These are phyloP conservation scores for Rhizodiscina lignyota DNA, from an alignment of 495 filamentous ascomycete genomes.

Conservation along the genomic window DNA sequence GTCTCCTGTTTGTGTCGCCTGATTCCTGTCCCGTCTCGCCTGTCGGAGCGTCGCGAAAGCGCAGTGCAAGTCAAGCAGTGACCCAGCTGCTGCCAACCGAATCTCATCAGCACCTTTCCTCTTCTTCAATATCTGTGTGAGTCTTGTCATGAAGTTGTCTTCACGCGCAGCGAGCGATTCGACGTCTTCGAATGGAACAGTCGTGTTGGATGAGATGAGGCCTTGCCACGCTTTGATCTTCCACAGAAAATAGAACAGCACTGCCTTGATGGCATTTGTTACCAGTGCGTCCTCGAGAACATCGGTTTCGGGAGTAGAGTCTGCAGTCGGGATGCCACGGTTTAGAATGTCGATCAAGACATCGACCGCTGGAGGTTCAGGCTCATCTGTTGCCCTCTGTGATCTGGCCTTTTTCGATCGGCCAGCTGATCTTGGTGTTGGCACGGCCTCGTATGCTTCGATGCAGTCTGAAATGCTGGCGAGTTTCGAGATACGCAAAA, in stretches of 20 bases:
- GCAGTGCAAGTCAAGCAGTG: slow-evolving; percentile 64
- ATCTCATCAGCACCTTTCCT: slow-evolving; percentile 54
- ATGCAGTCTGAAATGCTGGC: slow-evolving; percentile 64
- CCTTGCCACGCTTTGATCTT: slow-evolving; percentile 30
- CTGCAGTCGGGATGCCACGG: slow-evolving; percentile 40
- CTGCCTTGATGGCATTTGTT: slow-evolving; percentile 48
- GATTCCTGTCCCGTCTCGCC: slow-evolving; percentile 27
- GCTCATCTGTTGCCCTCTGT: neutral
- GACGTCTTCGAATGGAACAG: slow-evolving; percentile 31
- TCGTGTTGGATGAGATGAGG: slow-evolving; percentile 10
- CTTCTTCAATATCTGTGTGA: slow-evolving; percentile 48
- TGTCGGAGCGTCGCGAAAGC: slow-evolving; percentile 55
- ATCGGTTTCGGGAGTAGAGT: slow-evolving; percentile 31
- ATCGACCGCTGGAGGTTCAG: slow-evolving; percentile 29
- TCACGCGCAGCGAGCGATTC: slow-evolving; percentile 41
- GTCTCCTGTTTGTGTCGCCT: slow-evolving; percentile 1
- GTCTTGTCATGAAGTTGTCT: slow-evolving; percentile 37
- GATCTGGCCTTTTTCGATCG: slow-evolving; percentile 19
- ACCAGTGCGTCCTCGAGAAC: slow-evolving; percentile 62
- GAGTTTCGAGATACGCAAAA: slow-evolving; percentile 72
- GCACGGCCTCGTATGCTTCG: slow-evolving; percentile 47
- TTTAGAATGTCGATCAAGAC: slow-evolving; percentile 45
- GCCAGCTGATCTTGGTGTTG: slow-evolving; percentile 28
- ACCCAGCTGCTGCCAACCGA: slow-evolving; percentile 55
- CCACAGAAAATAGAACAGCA: slow-evolving; percentile 93